These are phyloP conservation scores for Psilocybe cyanescens DNA, from an alignment of 768 basidiomycete species.

Conservation along the genomic window DNA sequence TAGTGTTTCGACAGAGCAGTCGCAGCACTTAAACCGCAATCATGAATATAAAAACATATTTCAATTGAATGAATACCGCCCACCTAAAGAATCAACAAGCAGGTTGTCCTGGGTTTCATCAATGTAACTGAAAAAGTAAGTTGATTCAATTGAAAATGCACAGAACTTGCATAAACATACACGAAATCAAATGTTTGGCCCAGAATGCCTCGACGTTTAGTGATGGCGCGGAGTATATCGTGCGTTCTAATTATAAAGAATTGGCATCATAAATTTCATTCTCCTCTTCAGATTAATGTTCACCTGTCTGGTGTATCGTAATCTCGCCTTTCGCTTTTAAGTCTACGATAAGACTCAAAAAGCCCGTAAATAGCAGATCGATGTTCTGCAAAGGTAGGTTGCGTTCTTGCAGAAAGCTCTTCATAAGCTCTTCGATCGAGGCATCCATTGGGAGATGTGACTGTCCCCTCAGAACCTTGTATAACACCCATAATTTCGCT, in stretches of 20 bases:
- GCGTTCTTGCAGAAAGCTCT: constrained; percentile 49
- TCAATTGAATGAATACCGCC: constrained; percentile 15
- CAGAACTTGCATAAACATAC: constrained; percentile 34
- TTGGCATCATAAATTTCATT: not conserved
- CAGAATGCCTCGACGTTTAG: constrained; percentile 28
- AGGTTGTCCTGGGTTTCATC: constrained; percentile 78
- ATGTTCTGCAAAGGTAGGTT: constrained; percentile 56
- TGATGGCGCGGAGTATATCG: constrained; percentile 41
- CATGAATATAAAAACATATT: not conserved
- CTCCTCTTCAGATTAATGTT: not conserved
- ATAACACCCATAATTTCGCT: constrained; percentile 72
- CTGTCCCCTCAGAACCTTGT: constrained; percentile 61
- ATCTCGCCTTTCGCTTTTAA: constrained; percentile 44
- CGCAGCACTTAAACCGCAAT: constrained; percentile 52
- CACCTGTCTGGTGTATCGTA: constrained; percentile 66
- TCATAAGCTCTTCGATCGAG: constrained; percentile 50
- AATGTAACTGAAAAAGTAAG: constrained; percentile 50
- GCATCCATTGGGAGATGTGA: constrained; percentile 36
- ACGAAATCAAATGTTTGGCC: constrained; percentile 55
- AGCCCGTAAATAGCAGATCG: constrained; percentile 52
- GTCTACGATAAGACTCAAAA: constrained; percentile 53
- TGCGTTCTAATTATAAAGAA: constrained; percentile 46
- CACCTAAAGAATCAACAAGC: constrained; percentile 64
- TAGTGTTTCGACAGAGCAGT: constrained; percentile 58
- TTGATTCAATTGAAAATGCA: not conserved